phyloP scores from a whole-genome alignment of 108 stramenopile species.

The Skeletonema tropicum region DNA sequence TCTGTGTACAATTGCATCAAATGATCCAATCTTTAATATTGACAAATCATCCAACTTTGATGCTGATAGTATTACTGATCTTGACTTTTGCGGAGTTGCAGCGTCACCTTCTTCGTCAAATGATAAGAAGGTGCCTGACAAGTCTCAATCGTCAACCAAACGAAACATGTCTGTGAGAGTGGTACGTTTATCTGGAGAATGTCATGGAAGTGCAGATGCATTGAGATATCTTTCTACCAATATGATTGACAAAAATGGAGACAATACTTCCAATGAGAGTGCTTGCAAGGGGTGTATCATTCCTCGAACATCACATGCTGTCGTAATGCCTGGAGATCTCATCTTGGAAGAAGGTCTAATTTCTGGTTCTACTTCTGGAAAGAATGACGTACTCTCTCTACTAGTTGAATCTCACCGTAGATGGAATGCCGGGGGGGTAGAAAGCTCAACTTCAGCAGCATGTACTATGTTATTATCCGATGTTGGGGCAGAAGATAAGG shows the following conservation, averaged over 20 bases:
- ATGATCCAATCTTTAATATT: slow-evolving; percentile 4
- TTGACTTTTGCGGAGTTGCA: slow-evolving; percentile 8
- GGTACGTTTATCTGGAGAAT: slow-evolving; percentile 54
- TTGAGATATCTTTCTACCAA: slow-evolving; percentile 62
- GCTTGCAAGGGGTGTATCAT: slow-evolving; percentile 5
- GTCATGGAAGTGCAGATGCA: slow-evolving; percentile 75
- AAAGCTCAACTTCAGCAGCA: slow-evolving; percentile 21
- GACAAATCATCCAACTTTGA: slow-evolving; percentile 1
- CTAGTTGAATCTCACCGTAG: slow-evolving; percentile 49
- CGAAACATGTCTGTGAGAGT: slow-evolving; percentile 42
- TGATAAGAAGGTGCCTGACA: not conserved
- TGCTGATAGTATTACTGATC: not conserved
- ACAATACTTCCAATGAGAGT: not conserved
- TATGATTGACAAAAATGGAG: slow-evolving; percentile 17
- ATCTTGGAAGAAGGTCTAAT: slow-evolving; percentile 46
- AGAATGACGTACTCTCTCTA: slow-evolving; percentile 21
- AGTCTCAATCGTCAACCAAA: not conserved
- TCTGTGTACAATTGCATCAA: slow-evolving; percentile 2
- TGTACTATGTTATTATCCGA: slow-evolving; percentile 73
- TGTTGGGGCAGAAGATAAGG: slow-evolving; percentile 81
- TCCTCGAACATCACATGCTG: slow-evolving; percentile 48
- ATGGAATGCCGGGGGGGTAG: slow-evolving; percentile 19
- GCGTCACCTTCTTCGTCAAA: not conserved
- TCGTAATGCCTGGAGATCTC: slow-evolving; percentile 79
- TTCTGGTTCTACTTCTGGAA: slow-evolving; percentile 5